Evolutionary conservation across 129 eudicot species (phyloP).

Genomic region (Centella asiatica): DNA sequence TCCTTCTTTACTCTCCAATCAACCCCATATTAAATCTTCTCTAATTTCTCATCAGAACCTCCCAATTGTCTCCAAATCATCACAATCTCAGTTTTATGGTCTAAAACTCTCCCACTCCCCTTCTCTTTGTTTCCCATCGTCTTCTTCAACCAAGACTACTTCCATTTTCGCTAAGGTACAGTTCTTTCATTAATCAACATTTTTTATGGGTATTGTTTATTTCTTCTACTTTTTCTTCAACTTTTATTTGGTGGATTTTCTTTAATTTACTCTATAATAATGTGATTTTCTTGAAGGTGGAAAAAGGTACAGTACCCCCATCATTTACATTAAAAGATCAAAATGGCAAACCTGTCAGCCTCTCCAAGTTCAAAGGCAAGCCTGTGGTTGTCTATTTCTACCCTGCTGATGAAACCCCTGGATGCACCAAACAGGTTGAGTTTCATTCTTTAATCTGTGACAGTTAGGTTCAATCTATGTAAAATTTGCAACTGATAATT

Average conservation of each 20-base stretch:
- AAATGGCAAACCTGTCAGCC: constrained; percentile 74
- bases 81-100: constrained; percentile 62
- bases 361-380: constrained; percentile 84
- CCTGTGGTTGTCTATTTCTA: constrained; percentile 90
- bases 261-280: not conserved
- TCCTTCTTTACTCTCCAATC: constrained; percentile 33
- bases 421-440: constrained; percentile 98
- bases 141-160: constrained; percentile 28
- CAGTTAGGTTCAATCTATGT: not conserved
- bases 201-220: not conserved
- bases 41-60: constrained; percentile 19
- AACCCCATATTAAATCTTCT: constrained; percentile 31
- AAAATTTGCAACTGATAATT: not conserved
- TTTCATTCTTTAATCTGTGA: not conserved
- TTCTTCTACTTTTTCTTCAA: not conserved
- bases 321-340: constrained; percentile 83
- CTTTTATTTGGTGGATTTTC: not conserved
- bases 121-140: constrained; percentile 20
- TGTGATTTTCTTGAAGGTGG: constrained; percentile 35
- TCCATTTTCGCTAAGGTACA: constrained; percentile 64
- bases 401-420: constrained; percentile 99
- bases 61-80: constrained; percentile 29
- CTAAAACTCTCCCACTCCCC: constrained; percentile 34
- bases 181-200: not conserved
- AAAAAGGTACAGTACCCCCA: constrained; percentile 72